phyloP scores from a whole-genome alignment of 169 alveolate species.

The Cryptosporidium ubiquitum region DNA sequence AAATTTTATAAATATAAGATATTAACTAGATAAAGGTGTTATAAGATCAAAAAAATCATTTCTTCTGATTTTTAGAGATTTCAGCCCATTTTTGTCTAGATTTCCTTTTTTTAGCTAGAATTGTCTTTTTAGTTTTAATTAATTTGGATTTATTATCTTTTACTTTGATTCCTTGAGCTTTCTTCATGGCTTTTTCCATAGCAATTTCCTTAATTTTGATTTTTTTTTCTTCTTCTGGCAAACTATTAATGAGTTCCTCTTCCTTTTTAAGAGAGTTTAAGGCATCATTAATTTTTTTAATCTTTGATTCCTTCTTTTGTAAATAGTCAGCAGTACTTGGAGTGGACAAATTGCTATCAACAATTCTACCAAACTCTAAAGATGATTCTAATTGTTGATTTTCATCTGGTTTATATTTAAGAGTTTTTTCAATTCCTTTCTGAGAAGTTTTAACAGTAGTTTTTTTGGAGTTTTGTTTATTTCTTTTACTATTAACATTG shows the following conservation, averaged over 20 bases:
- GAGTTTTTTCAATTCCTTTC: background rate
- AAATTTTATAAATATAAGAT: background rate
- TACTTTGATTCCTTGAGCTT: conserved; percentile 57
- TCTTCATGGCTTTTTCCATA: conserved; percentile 45
- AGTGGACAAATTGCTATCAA: background rate
- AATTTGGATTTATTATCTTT: conserved; percentile 30
- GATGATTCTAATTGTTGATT: background rate
- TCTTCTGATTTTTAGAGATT: conserved; percentile 17
- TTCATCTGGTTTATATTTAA: background rate
- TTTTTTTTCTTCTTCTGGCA: conserved; percentile 37
- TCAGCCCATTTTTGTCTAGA: conserved; percentile 60
- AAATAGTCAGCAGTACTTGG: background rate
- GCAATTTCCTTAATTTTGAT: conserved; percentile 33
- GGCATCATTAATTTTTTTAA: conserved; percentile 33
- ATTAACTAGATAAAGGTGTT: background rate
- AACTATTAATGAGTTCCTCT: background rate
- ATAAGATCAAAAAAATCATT: background rate
- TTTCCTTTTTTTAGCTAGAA: conserved; percentile 44
- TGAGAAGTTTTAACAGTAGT: background rate
- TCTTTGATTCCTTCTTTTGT: conserved; percentile 47
- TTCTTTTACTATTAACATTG: background rate
- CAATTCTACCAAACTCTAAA: conserved; percentile 25
- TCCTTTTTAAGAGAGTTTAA: conserved; percentile 8
- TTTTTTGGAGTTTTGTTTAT: background rate
- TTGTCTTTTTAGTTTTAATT: conserved; percentile 25